Percentiles rank a stretch among this genome's conserved stretches.
phyloP scores from a whole-genome alignment of 257 asterid genomes.

The Fraxinus cuspidata region DNA sequence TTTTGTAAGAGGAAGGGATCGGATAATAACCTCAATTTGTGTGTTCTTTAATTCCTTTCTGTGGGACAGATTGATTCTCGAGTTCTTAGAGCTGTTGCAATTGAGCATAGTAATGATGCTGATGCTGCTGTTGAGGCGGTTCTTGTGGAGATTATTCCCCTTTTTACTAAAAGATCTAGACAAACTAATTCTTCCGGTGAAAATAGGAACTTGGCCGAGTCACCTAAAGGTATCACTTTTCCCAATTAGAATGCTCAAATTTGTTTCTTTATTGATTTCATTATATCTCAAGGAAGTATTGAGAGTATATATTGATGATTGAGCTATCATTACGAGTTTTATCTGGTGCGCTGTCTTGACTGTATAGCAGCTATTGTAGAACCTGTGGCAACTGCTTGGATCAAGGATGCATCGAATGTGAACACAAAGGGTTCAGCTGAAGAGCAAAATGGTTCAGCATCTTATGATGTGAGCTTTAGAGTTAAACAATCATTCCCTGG shows the following conservation, averaged over 20 bases:
- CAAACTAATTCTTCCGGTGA: constrained; percentile 33
- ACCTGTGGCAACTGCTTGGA: constrained; percentile 4
- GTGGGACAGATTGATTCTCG: constrained; percentile 69
- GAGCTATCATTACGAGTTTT: constrained; percentile 6
- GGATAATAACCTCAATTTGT: constrained; percentile 1
- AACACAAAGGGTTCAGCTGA: constrained; percentile 20
- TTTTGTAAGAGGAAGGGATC: background rate
- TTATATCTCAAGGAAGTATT: background rate
- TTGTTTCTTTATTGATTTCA: constrained; percentile 15
- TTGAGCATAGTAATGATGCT: constrained; percentile 74
- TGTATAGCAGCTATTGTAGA: constrained; percentile 20
- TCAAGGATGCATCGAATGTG: constrained; percentile 7
- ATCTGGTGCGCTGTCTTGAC: background rate
- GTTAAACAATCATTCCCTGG: constrained; percentile 20
- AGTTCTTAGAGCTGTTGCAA: constrained; percentile 75
- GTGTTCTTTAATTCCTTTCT: background rate
- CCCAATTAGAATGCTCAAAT: background rate
- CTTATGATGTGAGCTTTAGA: background rate
- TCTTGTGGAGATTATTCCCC: constrained; percentile 67
- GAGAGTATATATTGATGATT: background rate
- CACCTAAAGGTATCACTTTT: constrained; percentile 42
- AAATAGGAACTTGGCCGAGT: constrained; percentile 20
- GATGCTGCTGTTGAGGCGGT: constrained; percentile 73
- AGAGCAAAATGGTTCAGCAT: constrained; percentile 15
- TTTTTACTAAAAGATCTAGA: constrained; percentile 38